phyloP scores from a whole-genome alignment of 495 filamentous ascomycete species.

The Penicillium steckii region DNA sequence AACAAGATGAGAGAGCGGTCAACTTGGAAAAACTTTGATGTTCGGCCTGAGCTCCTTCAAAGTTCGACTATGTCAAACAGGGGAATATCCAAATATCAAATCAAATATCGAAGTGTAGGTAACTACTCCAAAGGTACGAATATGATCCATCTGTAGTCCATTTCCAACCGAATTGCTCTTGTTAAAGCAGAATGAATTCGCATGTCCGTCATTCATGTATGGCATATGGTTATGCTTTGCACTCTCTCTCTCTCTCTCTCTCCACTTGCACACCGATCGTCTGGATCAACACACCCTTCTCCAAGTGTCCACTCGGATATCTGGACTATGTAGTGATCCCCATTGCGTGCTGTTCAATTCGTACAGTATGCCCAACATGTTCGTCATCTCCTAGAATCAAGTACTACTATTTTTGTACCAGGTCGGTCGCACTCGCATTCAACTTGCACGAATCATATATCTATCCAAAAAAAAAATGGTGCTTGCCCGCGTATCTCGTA shows the following conservation, averaged over 20 bases:
- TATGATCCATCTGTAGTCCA: too few relatives aligned
- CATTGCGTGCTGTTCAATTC: not conserved
- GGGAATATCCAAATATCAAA: not conserved
- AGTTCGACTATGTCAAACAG: not conserved
- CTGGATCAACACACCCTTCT: not conserved
- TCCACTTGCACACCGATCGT: not conserved
- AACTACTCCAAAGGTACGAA: too few relatives aligned
- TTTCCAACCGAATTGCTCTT: not conserved
- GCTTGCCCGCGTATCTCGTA: too few relatives aligned
- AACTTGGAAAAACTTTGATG: not conserved
- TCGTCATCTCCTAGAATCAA: not conserved
- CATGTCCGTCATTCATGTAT: not conserved
- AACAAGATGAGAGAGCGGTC: not conserved
- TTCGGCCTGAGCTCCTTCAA: not conserved
- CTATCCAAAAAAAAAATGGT: too few relatives aligned
- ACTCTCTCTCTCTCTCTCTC: not conserved
- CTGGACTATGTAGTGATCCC: not conserved
- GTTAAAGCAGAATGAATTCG: too few relatives aligned
- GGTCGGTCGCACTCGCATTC: constrained; percentile 28
- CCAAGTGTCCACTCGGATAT: not conserved
- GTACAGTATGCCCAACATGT: not conserved
- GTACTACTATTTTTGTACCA: constrained; percentile 29
- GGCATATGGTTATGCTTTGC: not conserved
- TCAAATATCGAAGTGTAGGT: too few relatives aligned
- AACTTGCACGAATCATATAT: too few relatives aligned